These are phyloP conservation scores for Colletotrichum sp. DNA, from an alignment of 2,329 filamentous ascomycete species.

Conservation along the genomic window DNA sequence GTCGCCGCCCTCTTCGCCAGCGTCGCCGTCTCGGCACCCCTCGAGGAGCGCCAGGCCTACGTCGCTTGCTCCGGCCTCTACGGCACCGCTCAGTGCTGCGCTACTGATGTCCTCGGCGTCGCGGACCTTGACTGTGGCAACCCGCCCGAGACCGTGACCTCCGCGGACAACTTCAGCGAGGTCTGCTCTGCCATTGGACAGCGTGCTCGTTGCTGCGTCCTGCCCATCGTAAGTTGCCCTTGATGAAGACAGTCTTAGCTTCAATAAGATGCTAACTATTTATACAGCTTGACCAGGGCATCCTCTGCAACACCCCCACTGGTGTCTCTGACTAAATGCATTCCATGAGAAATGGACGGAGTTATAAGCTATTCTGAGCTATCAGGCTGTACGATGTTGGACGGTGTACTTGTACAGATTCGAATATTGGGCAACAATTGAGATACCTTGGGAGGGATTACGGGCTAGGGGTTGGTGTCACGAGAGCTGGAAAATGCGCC, in stretches of 20 bases:
- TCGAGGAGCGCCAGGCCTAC: slow-evolving; percentile 43
- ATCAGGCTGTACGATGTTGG: background rate
- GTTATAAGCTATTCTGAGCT: background rate
- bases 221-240: slow-evolving; percentile 44
- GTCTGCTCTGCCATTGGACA: slow-evolving; percentile 55
- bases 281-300: slow-evolving; percentile 32
- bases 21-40: slow-evolving; percentile 30
- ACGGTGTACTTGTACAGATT: background rate
- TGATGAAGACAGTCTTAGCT: background rate
- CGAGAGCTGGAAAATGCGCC: background rate
- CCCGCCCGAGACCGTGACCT: slow-evolving; percentile 42
- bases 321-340: slow-evolving; percentile 29
- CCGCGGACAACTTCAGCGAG: slow-evolving; percentile 46
- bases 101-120: slow-evolving; percentile 64
- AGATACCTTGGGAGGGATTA: background rate
- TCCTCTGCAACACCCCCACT: slow-evolving; percentile 39
- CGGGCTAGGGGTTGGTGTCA: background rate
- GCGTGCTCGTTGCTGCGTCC: slow-evolving; percentile 61
- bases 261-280: background rate
- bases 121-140: slow-evolving; percentile 60
- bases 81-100: slow-evolving; percentile 59
- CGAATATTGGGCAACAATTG: background rate
- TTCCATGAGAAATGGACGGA: background rate
- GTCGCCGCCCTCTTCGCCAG: slow-evolving; percentile 24
- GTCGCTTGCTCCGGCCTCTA: slow-evolving; percentile 47